Evolutionary conservation across 345 rosid genomes (phyloP), one percentile per base, ranked within the genome.

Genomic region (Melaleuca quinquenervia): DNA sequence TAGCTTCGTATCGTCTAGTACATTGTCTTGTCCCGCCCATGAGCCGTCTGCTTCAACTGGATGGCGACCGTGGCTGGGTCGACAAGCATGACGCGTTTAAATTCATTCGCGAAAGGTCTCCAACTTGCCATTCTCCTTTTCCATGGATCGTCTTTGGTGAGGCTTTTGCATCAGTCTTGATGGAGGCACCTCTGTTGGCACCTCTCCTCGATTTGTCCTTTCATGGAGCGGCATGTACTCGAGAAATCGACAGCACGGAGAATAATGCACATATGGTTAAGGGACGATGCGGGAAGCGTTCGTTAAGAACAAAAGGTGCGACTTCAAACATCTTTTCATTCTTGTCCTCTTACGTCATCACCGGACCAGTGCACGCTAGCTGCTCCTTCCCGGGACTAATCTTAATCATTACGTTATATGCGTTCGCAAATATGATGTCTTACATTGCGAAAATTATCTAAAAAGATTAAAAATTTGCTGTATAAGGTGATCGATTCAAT

Each of bases 401-500:
- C 45, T 32, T 32, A 8, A 32, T 64, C 78, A 8, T 64, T 18
- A 64, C 41, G 18, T 10, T 1, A n/a, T 64, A 16, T 18, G 16
- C 24, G 48, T 12, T 64, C 3, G 48, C 78, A 32, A 8, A 5
- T 8, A 32, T 0, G 45, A 32, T 24, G 32, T 70, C 45, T 36
- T 15, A 8, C 7, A 6, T 58, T 0, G 8, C 2, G 44, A 11
- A 64, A 70, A 70, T 70, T 18, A 5, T 32, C 12, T 3, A 70
- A 41, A 70, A 1, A 8, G 9, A 36, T 32, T 8, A 6, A 32
- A 16, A 8, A 16, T 5, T 2, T 70, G 32, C 18, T 8, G n/a
- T n/a, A 3, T 8, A 70, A 1, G 0, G 1, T 0, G 16, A 13
- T 0, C 3, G 12, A n/a, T 58, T 58, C 8, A 12, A 58, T 13